A percentile compares a stretch with the other conserved stretches of the same genome.
Conservation (phyloP, 768 basidiomycete genomes). For the Amanita molliuscula region DNA sequence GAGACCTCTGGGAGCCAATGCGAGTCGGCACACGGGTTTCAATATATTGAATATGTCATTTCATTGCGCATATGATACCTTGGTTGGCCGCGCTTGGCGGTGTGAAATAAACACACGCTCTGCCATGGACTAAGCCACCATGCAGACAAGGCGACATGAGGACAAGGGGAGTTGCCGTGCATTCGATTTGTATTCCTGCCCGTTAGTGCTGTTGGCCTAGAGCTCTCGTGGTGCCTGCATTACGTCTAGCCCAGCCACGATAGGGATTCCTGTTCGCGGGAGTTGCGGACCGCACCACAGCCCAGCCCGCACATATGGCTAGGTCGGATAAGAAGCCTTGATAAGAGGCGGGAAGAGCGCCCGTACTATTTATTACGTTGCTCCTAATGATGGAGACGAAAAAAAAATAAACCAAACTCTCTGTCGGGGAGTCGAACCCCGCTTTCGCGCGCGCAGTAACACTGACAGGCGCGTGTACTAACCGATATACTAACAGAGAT, state of each 20-base stretch:
- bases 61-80: neutral
- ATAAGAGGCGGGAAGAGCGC: too few relatives aligned
- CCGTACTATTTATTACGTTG: too few relatives aligned
- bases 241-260: too few relatives aligned
- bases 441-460: conserved; percentile 8
- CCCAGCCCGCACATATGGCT: too few relatives aligned
- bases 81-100: neutral
- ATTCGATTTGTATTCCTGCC: too few relatives aligned
- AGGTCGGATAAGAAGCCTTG: too few relatives aligned
- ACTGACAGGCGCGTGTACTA: conserved; percentile 10
- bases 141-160: neutral
- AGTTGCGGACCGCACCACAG: too few relatives aligned
- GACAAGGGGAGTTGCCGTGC: neutral
- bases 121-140: neutral
- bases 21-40: neutral
- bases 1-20: neutral
- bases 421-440: conserved; percentile 11
- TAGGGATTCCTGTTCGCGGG: too few relatives aligned
- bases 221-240: too few relatives aligned
- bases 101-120: neutral
- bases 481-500: conserved; percentile 9
- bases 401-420: conserved; percentile 5
- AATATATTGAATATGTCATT: neutral
- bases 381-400: neutral
- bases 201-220: too few relatives aligned